Percentiles rank a stretch among this genome's conserved stretches.
Conservation (phyloP, 2,329 filamentous ascomycete genomes). For the Penicillium griseofulvum region DNA sequence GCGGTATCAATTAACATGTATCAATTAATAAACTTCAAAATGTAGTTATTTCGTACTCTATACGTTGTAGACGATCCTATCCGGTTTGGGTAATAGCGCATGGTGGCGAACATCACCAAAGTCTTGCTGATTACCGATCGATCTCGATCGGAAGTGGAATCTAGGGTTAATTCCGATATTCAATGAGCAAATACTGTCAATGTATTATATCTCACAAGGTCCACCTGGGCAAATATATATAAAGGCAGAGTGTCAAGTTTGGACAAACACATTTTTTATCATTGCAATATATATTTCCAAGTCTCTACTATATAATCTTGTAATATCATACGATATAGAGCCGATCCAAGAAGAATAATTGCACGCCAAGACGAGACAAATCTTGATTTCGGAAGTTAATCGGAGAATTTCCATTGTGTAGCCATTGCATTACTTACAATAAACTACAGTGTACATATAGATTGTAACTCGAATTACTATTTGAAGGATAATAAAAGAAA, state of each 20-base stretch:
- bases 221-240: not conserved
- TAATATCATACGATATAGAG: not conserved
- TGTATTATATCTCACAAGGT: not conserved
- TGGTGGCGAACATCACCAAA: not conserved
- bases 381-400: slow-evolving; percentile 8
- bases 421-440: not conserved
- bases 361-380: not conserved
- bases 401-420: slow-evolving; percentile 1
- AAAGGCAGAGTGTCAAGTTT: not conserved
- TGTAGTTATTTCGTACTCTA: not conserved
- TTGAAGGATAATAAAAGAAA: not conserved
- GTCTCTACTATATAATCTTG: not conserved
- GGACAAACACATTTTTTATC: not conserved
- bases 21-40: not conserved
- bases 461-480: not conserved
- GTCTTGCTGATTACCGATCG: too few species aligned
- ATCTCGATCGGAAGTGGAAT: not conserved
- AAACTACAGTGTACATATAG: not conserved
- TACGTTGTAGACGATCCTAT: not conserved
- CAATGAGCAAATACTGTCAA: not conserved
- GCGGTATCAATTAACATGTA: too few species aligned
- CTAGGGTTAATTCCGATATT: not conserved
- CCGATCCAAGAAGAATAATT: not conserved
- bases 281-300: not conserved
- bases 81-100: not conserved